Evolutionary conservation across 495 filamentous ascomycete species (phyloP), one percentile per base, ranked within the genome.

Genomic region (Aspergillus ostianus): DNA sequence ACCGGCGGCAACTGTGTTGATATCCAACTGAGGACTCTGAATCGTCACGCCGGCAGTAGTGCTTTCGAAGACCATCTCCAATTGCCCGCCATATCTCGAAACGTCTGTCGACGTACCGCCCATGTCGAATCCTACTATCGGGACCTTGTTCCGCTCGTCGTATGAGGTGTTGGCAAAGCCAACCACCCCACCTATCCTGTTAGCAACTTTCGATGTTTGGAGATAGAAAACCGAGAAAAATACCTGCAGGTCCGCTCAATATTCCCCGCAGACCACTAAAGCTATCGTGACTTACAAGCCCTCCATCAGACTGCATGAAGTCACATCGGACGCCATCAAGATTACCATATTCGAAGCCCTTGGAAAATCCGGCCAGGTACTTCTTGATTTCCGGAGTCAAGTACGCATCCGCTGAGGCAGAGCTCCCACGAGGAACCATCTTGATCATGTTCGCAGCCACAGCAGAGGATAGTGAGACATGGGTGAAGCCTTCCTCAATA

Each of bases 121-220:
- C 94, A 98, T 98, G 65, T 98, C 94, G 64, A 98, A 98, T 0
- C 94, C 94, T 67, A 98, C 97, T 10, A 98, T 89, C 0, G 93
- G 93, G 2, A 83, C 93, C 66, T 87, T 91, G 15, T 92, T 93
- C 51, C 87, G 79, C 2, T 89, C 80, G 68, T 97, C 94, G 73
- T 92, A 97, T n/a, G 89, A 92, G 2, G 94, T 98, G 20, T 93
- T 85, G 26, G 94, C 93, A 71, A 97, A 98, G 8, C 94, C 94
- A 4, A 98, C 93, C 4, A 92, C 89, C 23, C 90, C 85, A 53
- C 83, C 85, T 30, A 84, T 9, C 2, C 10, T 36, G 32, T 36
- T 9, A 36, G 29, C 8, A 30, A n/a, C n/a, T n/a, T n/a, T n/a
- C 29, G 8, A 30, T 30, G 29, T 4, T 30, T 30, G 29, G 32